Conservation (phyloP, 345 rosid genomes). For the Hirschfeldia incana region DNA sequence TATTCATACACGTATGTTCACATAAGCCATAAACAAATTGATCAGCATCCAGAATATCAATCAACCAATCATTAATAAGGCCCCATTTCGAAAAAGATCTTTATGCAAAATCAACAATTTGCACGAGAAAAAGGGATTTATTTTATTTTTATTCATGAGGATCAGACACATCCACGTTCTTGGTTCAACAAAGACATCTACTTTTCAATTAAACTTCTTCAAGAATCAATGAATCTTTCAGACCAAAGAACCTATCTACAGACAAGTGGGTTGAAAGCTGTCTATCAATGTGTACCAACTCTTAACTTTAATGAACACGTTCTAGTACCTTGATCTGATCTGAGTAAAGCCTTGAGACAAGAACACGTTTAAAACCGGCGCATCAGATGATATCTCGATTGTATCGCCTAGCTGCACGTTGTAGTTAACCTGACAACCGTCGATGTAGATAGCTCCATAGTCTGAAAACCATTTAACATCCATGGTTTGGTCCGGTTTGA, state of each 20-base stretch:
- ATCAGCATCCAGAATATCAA: not conserved
- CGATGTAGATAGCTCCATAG: constrained; percentile 66
- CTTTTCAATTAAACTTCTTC: constrained; percentile 17
- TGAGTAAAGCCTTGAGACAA: constrained; percentile 42
- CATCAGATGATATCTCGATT: constrained; percentile 62
- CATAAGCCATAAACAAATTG: constrained; percentile 10
- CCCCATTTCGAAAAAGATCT: constrained; percentile 26
- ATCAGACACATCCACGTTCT: constrained; percentile 32
- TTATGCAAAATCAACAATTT: constrained; percentile 27
- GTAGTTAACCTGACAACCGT: constrained; percentile 67
- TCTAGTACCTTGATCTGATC: constrained; percentile 34
- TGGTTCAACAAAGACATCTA: constrained; percentile 26
- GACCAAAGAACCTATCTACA: constrained; percentile 28
- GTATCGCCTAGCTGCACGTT: constrained; percentile 57
- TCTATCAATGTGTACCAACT: constrained; percentile 16
- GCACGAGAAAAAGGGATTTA: constrained; percentile 9
- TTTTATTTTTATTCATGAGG: constrained; percentile 24
- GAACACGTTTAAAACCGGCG: constrained; percentile 68
- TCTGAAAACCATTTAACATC: constrained; percentile 63
- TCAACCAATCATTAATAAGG: constrained; percentile 32
- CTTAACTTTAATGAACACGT: constrained; percentile 17
- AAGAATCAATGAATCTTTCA: constrained; percentile 32
- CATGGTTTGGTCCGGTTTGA: constrained; percentile 56
- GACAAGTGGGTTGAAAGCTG: constrained; percentile 15
- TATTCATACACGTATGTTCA: constrained; percentile 9